Base-by-base conservation (phyloP, 768 basidiomycete species). In the Mycena rebaudengoi region DNA sequence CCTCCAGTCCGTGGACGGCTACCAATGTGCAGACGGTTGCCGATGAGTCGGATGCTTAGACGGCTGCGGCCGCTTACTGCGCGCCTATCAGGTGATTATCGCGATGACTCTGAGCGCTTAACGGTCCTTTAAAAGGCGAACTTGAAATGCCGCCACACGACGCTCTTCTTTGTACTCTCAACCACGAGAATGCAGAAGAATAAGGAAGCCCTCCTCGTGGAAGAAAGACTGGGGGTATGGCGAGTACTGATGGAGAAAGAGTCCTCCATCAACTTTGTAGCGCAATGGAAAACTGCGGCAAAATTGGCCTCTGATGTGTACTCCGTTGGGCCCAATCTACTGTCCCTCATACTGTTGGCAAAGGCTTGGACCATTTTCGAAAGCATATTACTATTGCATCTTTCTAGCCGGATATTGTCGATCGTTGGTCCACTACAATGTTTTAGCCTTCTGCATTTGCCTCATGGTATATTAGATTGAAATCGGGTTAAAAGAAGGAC, bases 151-250 rank as follows among this genome's bases (percentile, higher is more conserved):
- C n/a, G n/a, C n/a, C n/a, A n/a, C n/a, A n/a, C n/a, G n/a, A n/a
- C n/a, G n/a, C n/a, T n/a, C n/a, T n/a, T n/a, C n/a, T n/a, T n/a
- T n/a, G n/a, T n/a, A n/a, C n/a, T n/a, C n/a, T n/a, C n/a, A n/a
- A n/a, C n/a, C n/a, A n/a, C n/a, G 29, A 20, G 28, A 52, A 62
- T 62, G 61, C 25, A 56, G 44, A 55, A 64, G 43, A 28, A 58
- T 30, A n/a, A 10, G 18, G 20, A 35, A 29, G 16, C 20, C 29
- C 44, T 39, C 2, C 33, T 67, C 20, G 57, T 60, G 52, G 66
- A 67, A 26, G 46, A 56, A 21, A 33, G 20, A n/a, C 58, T 67
- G 0, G 66, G 66, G 1, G 66, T 67, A 6, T 67, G 66, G 66
- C 62, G 66, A 4, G 52, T 67, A 11, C 32, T 67, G 39, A 52